These are phyloP conservation scores for Candida gigantensis DNA, from an alignment of 1,139 yeast genomes.

Conservation along the genomic window DNA sequence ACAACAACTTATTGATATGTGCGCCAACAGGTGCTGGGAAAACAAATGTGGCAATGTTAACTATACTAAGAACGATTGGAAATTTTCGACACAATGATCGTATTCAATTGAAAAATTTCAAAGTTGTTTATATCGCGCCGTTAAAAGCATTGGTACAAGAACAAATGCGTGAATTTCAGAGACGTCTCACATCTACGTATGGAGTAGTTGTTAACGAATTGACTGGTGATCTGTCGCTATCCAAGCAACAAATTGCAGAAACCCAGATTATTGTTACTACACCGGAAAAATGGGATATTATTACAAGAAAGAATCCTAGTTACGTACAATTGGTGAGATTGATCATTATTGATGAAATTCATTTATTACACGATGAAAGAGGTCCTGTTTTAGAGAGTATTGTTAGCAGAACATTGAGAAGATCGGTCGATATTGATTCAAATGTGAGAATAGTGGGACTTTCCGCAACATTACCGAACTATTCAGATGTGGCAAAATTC, in stretches of 20 bases:
- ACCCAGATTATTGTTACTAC: conserved; percentile 91
- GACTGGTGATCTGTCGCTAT: conserved; percentile 86
- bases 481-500: conserved; percentile 81
- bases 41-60: conserved; percentile 89
- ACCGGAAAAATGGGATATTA: conserved; percentile 96
- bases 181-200: conserved; percentile 60
- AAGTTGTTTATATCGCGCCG: conserved; percentile 91
- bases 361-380: conserved; percentile 88
- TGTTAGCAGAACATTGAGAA: conserved; percentile 70
- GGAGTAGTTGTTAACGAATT: conserved; percentile 81
- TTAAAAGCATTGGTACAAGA: conserved; percentile 93
- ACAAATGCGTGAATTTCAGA: conserved; percentile 83
- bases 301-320: conserved; percentile 70
- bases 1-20: conserved; percentile 76
- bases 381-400: conserved; percentile 93
- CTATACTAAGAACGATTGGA: conserved; percentile 64
- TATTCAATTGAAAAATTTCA: conserved; percentile 58
- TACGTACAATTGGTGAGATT: conserved; percentile 66
- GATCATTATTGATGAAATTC: conserved; percentile 91
- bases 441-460: conserved; percentile 73
- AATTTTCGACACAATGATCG: conserved; percentile 53
- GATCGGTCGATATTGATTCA: conserved; percentile 38
- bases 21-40: conserved; percentile 99
- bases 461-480: conserved; percentile 94
- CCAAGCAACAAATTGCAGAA: conserved; percentile 71